These are phyloP conservation scores for Rauvolfia tetraphylla DNA, from an alignment of 257 asterid genomes.

Conservation along the genomic window DNA sequence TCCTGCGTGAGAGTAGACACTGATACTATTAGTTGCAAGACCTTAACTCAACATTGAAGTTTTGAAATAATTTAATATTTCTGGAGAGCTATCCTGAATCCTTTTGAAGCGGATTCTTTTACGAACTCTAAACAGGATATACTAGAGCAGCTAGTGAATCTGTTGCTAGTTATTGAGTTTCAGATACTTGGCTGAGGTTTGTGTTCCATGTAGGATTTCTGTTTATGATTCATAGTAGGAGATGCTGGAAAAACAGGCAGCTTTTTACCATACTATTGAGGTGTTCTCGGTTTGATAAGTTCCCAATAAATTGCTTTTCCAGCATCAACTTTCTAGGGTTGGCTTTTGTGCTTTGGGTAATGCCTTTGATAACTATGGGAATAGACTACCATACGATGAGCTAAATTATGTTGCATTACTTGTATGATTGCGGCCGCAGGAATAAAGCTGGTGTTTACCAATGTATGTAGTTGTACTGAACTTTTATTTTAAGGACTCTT, in stretches of 20 bases:
- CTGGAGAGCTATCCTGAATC: not conserved
- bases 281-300: not conserved
- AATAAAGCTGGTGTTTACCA: not conserved
- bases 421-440: not conserved
- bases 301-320: conserved; percentile 1
- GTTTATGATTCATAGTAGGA: not conserved
- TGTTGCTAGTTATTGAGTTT: conserved; percentile 11
- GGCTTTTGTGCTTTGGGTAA: not conserved
- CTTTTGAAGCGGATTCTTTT: not conserved
- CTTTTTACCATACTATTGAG: not conserved
- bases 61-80: conserved; percentile 10
- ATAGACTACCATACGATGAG: not conserved
- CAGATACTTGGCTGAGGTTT: not conserved
- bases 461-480: no score
- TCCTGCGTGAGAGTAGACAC: not conserved
- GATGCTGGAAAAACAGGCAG: not conserved
- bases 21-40: not conserved
- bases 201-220: not conserved
- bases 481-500: no score
- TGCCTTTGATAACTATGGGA: not conserved
- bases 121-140: not conserved
- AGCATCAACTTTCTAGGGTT: not conserved
- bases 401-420: not conserved
- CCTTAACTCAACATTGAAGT: conserved; percentile 4
- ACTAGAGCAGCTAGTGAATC: conserved; percentile 7